Base-by-base conservation (phyloP, 225 moss, liverwort and hornwort species). In the Asterella californica region DNA sequence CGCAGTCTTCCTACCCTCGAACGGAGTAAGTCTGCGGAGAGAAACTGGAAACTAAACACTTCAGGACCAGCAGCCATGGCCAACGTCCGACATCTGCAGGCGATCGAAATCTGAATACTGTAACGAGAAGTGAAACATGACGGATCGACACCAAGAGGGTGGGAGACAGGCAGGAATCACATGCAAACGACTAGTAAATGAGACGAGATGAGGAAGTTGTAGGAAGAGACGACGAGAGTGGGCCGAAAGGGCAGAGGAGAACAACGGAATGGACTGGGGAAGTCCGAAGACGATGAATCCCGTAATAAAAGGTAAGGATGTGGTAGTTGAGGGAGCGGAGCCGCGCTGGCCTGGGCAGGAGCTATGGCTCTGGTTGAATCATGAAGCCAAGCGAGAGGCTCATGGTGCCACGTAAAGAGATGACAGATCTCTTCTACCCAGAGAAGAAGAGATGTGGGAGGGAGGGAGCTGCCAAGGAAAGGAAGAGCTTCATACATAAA, bases 301-400 rank as follows among this genome's bases (percentile, higher is more conserved):
- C 21, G 71, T 27, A 72, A 72, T 72, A 47, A 72, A 45, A 72
- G 71, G 71, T 27, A 15, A 42, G 46, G 71, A 72, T 72, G 71
- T 48, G 71, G 71, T 72, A 72, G 71, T 72, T 46, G 71, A 72
- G 45, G 46, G 46, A 36, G 15, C 2, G 34, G 64, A 32, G 64
- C 30, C 70, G 70, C 70, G 42, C 70, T 70, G 70, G 70, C 70
- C 18, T 70, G 70, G 70, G 36, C 70, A 70, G 70, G 45, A 47
- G 46, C 71, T 72, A 47, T 72, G 71, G 71, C 71, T 72, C 36
- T 47, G 18, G 46, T 45, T 46, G 71, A 72, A 36, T 72, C 46
- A 72, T 72, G 71, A 72, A 72, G 42, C n/a, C 37, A 45, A 48
- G 71, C 47, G 71, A 72, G 46, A 72, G 46, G 38, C 71, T 72